phyloP scores from a whole-genome alignment of 768 basidiomycete genomes.

The Suillus plorans region DNA sequence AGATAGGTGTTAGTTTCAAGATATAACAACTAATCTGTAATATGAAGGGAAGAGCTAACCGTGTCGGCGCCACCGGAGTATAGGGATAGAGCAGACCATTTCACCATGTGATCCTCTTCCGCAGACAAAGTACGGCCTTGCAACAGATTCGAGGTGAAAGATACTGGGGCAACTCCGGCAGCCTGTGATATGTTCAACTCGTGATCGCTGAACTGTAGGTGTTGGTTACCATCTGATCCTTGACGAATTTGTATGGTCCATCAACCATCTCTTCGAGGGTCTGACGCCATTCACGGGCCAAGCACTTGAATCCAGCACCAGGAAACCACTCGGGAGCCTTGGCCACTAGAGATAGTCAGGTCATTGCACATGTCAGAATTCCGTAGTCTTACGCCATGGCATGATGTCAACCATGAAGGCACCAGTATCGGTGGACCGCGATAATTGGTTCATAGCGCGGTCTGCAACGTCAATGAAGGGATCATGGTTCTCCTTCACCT shows the following conservation, averaged over 20 bases:
- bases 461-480: slow-evolving; percentile 53
- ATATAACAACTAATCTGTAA: background rate
- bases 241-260: slow-evolving; percentile 55
- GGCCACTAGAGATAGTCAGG: slow-evolving; percentile 29
- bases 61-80: slow-evolving; percentile 56
- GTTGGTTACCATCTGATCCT: slow-evolving; percentile 53
- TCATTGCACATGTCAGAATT: background rate
- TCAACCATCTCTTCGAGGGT: slow-evolving; percentile 58
- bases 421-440: slow-evolving; percentile 46
- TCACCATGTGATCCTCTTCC: background rate
- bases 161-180: slow-evolving; percentile 44
- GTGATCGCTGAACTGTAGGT: background rate
- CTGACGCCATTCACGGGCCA: slow-evolving; percentile 52
- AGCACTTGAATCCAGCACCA: slow-evolving; percentile 52
- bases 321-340: slow-evolving; percentile 58
- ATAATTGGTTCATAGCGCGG: slow-evolving; percentile 50
- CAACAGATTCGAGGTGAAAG: slow-evolving; percentile 50
- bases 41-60: slow-evolving; percentile 19
- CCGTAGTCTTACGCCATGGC: slow-evolving; percentile 36
- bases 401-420: slow-evolving; percentile 50
- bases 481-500: slow-evolving; percentile 50
- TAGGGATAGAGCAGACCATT: slow-evolving; percentile 41
- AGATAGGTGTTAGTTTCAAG: slow-evolving; percentile 2
- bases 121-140: slow-evolving; percentile 36
- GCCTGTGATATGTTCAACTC: slow-evolving; percentile 37